Evolutionary conservation across 495 filamentous ascomycete species (phyloP), one percentile per base, ranked within the genome.

Genomic region (Letharia columbiana): DNA sequence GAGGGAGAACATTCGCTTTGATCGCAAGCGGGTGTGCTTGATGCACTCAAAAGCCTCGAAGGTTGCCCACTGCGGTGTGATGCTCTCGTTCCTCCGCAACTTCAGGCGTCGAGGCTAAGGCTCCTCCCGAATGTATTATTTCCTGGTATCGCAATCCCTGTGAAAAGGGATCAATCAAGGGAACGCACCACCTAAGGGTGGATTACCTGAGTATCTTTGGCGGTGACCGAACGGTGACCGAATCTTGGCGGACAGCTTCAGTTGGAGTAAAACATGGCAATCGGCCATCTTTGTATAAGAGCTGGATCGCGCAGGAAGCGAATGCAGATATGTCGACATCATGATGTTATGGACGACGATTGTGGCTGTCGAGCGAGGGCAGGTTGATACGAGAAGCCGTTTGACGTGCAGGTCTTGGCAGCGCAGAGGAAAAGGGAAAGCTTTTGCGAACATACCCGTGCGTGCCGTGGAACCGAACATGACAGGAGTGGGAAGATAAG

Each of bases 151-250:
- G 12, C 5, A 54, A 28, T 10, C 6, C 3, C 9, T 50, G 0
- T 20, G 28, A 54, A 54, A 28, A 1, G n/a, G 5, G 3, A 31
- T 13, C n/a, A 23, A 31, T 7, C 1, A 33, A 28, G 28, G 13
- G 50, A 3, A 10, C 9, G 17, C 8, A 23, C 10, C 2, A 7
- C 5, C 11, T 54, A 15, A 33, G 10, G n/a, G 4, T 54, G 23
- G 28, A 54, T 17, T 31, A 54, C 50, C 15, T 3, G 50, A 33
- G 4, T 33, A 54, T 54, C 11, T 11, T 54, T 54, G 23, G 33
- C 54, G 54, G 54, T 10, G 54, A 57, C 54, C 54, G 54, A 57
- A 33, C 54, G 54, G 54, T 6, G 54, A 57, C 54, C 54, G 54
- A 57, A 57, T 13, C 15, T 18, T 3, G 18, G 6, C 31, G 33